Evolutionary conservation across 805 yeast genomes (phyloP), one percentile per base, ranked within the genome.

Genomic region (Ogataea nitratoaversa): DNA sequence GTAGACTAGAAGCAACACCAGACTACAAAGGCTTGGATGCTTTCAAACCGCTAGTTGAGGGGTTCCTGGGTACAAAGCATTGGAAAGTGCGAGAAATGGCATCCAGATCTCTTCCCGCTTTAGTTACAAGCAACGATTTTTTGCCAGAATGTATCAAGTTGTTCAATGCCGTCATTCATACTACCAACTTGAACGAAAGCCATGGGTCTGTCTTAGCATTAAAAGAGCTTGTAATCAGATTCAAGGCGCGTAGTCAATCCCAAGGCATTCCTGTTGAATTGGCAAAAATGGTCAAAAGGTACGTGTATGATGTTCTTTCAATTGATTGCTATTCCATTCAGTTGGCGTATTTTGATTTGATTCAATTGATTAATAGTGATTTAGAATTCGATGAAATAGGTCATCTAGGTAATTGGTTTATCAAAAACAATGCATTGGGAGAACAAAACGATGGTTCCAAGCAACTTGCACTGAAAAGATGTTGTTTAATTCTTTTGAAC

Each of bases 1-100:
- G 82, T n/a, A 68, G 87, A 37, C 58, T 91, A 39, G 82, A 82
- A 40, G 76, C 79, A 5, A 76, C 81, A 0, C 71, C 76, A 2
- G 78, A 76, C 0, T 71, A 72, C 42, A 67, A 32, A 25, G 82
- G 78, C 0, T 55, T 84, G 36, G 62, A 61, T 7, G 76, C 67
- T 5, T 83, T 88, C 51, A 62, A 67, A 35, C 70, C 71, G 0
- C 57, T 74, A 17, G 62, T 86, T 13, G 49, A 66, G 19, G 38
- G 52, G 16, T 71, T 82, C 46, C 62, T 90, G 23, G 65, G 66
- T 0, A 74, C 78, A 43, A 61, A 60, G 32, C 66, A 71, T 40
- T 91, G 96, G 96, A 88, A 88, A 52, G 72, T 93, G 8, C 72
- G 99, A 46, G 96, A 90, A 54, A 76, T 86, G 76, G 84, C 95